Evolutionary conservation across 176 grass and related monocot genomes (phyloP).

Genomic region (Calamus simplicifolius): DNA sequence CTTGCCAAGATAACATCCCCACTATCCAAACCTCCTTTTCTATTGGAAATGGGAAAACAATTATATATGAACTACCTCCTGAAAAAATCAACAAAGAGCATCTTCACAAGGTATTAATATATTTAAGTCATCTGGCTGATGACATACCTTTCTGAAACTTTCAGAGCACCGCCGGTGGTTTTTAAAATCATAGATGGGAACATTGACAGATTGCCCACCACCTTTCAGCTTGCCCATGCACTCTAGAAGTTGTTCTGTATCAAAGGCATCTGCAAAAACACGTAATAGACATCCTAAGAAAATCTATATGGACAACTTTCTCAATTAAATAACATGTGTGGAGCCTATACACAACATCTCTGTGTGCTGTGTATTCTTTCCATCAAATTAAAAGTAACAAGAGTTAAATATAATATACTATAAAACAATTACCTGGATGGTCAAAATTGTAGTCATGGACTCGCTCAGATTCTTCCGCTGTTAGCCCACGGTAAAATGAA

Average conservation of each 20-base stretch:
- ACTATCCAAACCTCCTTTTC: too few species aligned
- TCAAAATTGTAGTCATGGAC: conserved; percentile 98
- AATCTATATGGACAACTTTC: not conserved
- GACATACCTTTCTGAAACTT: conserved; percentile 75
- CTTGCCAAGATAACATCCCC: too few species aligned
- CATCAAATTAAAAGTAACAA: too few species aligned
- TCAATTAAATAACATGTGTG: not conserved
- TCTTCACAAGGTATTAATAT: too few species aligned
- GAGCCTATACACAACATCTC: too few species aligned
- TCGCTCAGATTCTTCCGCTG: conserved; percentile 66
- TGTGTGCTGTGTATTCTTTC: too few species aligned
- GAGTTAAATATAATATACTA: not conserved
- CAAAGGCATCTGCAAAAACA: conserved; percentile 77
- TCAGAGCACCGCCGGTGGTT: conserved; percentile 72
- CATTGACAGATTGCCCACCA: conserved; percentile 73
- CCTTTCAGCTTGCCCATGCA: conserved; percentile 82
- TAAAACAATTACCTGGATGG: conserved; percentile 72
- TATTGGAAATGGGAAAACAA: too few species aligned
- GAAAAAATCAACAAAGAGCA: too few species aligned
- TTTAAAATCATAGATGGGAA: conserved; percentile 99
- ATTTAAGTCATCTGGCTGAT: too few species aligned
- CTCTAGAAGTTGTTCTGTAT: conserved; percentile 91
- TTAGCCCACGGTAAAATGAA: conserved; percentile 96
- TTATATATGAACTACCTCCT: too few species aligned
- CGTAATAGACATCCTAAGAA: not conserved